Evolutionary conservation across 148 eudicot species (phyloP), one percentile per base, ranked within the genome.

Genomic region (Vaccinium darrowii): DNA sequence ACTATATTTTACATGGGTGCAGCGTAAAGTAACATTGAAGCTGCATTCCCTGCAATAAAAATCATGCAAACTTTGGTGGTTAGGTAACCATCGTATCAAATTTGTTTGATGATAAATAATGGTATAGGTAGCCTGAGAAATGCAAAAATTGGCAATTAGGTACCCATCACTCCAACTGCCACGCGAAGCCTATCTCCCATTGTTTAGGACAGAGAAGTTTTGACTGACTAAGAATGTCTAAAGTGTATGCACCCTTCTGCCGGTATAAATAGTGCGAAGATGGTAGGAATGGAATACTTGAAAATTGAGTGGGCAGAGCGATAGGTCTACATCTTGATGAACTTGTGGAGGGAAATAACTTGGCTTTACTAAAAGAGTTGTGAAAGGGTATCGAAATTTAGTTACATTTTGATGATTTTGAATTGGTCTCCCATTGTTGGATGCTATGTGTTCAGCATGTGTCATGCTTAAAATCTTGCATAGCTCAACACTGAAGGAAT

Each of bases 81-180:
- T 39, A 78, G 75, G 12, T 47, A 4, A 51, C 33, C 1, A 0
- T 52, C 39, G 23, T 52, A 79, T 23, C 14, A 30, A 78, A 74
- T 58, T 14, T 19, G 25, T 82, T 82, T 56, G 67, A 81, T 21
- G 27, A 53, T 8, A 27, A 30, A 53, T 50, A 43, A 39, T 75
- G 12, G n/a, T 30, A 21, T 30, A 14, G 50, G 49, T 53, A 49
- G 7, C 27, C 49, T 15, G 74, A 18, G 27, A n/a, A 18, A 57
- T 72, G 77, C 53, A 56, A 18, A 21, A 58, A 58, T 5, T 18
- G 72, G 57, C 81, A 56, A 33, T 19, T 27, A 30, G 60, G 83
- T 92, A 95, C 96, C 98, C 89, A 92, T 80, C 54, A 91, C 72
- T 87, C 95, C 98, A 18, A 91, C 88, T 15, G 91, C 91, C 75